phyloP scores from a whole-genome alignment of 208 protist genomes.

The Wallacemonas collosoma region DNA sequence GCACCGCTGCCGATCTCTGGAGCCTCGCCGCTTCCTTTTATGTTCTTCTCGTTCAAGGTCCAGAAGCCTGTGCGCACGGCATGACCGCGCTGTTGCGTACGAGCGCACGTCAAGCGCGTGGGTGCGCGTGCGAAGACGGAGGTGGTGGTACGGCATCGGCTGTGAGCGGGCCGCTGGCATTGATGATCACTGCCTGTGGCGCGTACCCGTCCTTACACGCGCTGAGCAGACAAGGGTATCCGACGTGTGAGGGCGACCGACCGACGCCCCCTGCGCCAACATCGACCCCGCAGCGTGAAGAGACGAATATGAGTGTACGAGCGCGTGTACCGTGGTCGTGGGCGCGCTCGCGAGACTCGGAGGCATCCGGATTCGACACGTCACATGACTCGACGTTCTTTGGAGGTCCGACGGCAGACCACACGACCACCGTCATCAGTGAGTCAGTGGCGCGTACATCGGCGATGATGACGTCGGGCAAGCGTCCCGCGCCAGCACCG shows the following conservation, averaged over 20 bases:
- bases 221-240: background rate
- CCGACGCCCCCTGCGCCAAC: too few species aligned
- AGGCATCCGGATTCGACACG: background rate
- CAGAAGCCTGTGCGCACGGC: slow-evolving; percentile 15
- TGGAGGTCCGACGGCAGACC: background rate
- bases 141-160: background rate
- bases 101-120: background rate
- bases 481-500: too few species aligned
- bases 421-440: background rate
- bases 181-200: slow-evolving; percentile 4
- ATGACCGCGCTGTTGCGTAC: slow-evolving; percentile 21
- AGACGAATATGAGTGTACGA: too few species aligned
- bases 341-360: background rate
- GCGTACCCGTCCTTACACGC: slow-evolving; percentile 1
- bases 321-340: background rate
- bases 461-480: background rate
- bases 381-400: background rate
- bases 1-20: slow-evolving; percentile 32
- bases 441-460: background rate
- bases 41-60: slow-evolving; percentile 28
- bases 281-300: too few species aligned
- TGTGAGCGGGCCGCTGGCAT: background rate
- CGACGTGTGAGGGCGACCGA: too few species aligned
- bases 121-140: too few species aligned
- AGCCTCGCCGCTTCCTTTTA: slow-evolving; percentile 37